A percentile compares a stretch with the other conserved stretches of the same genome.
Conservation (phyloP, 257 asterid species). For the Haberlea rhodopensis region DNA sequence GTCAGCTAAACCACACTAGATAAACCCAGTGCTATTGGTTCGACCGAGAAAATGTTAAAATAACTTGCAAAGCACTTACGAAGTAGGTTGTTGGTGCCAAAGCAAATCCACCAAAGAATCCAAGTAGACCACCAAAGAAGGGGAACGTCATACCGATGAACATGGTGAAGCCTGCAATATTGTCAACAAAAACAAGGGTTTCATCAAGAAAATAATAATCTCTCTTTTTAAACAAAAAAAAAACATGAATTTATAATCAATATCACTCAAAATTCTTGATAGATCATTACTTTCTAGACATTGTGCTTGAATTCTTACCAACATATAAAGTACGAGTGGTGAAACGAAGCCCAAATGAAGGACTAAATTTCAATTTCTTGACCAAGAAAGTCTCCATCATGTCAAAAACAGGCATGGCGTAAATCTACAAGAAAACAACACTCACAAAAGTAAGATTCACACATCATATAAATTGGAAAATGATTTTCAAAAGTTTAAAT, state of each 20-base stretch:
- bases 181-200: not conserved
- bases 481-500: too few relatives aligned
- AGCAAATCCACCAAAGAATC: constrained; percentile 89
- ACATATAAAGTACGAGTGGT: constrained; percentile 41
- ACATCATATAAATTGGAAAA: too few relatives aligned
- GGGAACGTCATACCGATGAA: constrained; percentile 67
- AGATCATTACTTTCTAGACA: not conserved
- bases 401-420: constrained; percentile 60
- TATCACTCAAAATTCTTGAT: not conserved
- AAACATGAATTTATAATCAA: too few relatives aligned
- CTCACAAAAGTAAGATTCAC: not conserved
- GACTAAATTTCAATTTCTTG: constrained; percentile 37
- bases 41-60: too few relatives aligned
- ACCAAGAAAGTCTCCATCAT: constrained; percentile 55
- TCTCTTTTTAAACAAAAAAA: not conserved
- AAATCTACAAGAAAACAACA: constrained; percentile 27
- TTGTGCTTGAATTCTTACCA: constrained; percentile 28
- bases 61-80: too few relatives aligned
- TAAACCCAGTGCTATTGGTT: too few relatives aligned
- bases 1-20: not conserved
- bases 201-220: not conserved
- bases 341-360: constrained; percentile 39
- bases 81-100: constrained; percentile 74
- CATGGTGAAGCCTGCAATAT: constrained; percentile 52
- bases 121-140: constrained; percentile 79